Evolutionary conservation across 352 stramenopile genomes (phyloP).

Genomic region (Globisporangium parvum): DNA sequence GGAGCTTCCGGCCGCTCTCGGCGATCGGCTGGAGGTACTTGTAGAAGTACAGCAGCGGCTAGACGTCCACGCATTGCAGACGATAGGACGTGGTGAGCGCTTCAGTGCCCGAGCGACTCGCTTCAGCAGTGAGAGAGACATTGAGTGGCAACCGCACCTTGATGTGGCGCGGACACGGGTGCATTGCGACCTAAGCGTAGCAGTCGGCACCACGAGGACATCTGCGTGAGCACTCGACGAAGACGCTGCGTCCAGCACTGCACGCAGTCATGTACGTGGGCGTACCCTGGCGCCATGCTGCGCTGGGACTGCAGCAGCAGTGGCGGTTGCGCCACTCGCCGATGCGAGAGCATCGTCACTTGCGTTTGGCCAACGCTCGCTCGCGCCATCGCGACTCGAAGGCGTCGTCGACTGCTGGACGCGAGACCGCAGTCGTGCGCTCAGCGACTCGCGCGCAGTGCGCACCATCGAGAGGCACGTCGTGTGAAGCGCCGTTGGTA

Average conservation of each 20-base stretch:
- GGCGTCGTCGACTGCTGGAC: conserved; percentile 29
- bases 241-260: background rate
- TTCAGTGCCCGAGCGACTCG: background rate
- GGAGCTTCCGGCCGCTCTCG: conserved; percentile 21
- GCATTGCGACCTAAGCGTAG: background rate
- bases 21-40: conserved; percentile 76
- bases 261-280: no score
- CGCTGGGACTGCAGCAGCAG: no score
- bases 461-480: conserved; percentile 5
- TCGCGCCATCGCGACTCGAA: background rate
- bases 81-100: background rate
- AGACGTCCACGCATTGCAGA: background rate
- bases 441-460: conserved; percentile 31
- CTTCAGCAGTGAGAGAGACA: background rate
- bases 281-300: no score
- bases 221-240: background rate
- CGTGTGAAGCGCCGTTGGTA: background rate
- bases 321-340: no score
- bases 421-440: conserved; percentile 37
- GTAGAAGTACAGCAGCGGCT: conserved; percentile 76
- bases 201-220: background rate
- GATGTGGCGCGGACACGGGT: conserved; percentile 28
- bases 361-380: background rate
- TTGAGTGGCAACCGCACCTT: conserved; percentile 14
- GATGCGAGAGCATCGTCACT: no score